Evolutionary conservation across 768 basidiomycete species (phyloP).

Genomic region (Pleurotus platypus): DNA sequence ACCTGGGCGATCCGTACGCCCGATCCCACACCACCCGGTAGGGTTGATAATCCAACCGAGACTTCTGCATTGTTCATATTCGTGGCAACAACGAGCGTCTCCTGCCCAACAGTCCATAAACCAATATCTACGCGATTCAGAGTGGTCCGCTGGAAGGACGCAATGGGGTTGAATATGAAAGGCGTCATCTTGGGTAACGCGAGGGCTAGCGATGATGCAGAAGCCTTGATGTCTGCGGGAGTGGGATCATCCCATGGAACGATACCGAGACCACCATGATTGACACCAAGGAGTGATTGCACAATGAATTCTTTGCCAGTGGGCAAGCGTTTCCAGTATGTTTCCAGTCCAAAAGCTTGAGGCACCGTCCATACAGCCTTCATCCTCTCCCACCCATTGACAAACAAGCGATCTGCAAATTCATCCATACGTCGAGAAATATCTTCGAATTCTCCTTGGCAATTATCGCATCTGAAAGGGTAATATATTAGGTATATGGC

Average conservation of each 20-base stretch:
- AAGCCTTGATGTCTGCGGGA: constrained; percentile 45
- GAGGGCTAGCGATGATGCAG: constrained; percentile 45
- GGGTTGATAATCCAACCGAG: constrained; percentile 23
- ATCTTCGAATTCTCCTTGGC: constrained; percentile 67
- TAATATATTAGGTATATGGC: neutral
- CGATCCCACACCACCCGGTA: constrained; percentile 12
- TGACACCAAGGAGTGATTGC: constrained; percentile 62
- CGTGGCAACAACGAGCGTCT: constrained; percentile 46
- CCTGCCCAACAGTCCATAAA: constrained; percentile 37
- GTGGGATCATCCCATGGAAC: constrained; percentile 57
- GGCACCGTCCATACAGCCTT: constrained; percentile 80
- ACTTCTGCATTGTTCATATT: constrained; percentile 44
- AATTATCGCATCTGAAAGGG: constrained; percentile 46
- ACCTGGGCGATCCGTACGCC: constrained; percentile 12
- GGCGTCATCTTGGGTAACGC: constrained; percentile 41
- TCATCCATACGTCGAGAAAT: constrained; percentile 65
- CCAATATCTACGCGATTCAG: constrained; percentile 43
- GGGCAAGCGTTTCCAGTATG: constrained; percentile 59
- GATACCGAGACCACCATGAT: constrained; percentile 65
- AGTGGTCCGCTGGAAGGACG: constrained; percentile 36
- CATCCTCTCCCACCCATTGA: constrained; percentile 64
- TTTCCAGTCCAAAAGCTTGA: constrained; percentile 67
- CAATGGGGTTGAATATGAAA: constrained; percentile 40
- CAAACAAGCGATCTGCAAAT: constrained; percentile 53
- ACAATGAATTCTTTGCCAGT: constrained; percentile 71